A percentile compares a stretch with the other conserved stretches of the same genome.
Evolutionary conservation across 1,284 basidiomycete genomes (phyloP).

Genomic region (Coriolopsis trogii): DNA sequence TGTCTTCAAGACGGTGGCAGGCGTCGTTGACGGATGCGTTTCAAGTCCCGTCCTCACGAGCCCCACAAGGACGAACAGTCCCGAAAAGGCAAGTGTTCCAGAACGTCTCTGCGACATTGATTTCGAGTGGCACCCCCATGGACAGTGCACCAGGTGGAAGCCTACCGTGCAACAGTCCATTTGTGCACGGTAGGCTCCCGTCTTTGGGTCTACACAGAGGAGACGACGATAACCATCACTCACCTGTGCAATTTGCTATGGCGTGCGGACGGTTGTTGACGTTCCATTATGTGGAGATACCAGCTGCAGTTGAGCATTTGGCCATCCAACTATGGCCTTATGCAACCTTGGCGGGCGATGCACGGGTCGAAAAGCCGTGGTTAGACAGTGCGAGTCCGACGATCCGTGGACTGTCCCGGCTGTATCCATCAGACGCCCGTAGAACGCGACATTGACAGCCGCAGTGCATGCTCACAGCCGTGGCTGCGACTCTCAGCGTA

Average conservation of each 20-base stretch:
- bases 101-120: neutral
- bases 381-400: no score
- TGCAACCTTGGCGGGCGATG: no score
- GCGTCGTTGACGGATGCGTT: neutral
- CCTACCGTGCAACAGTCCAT: neutral
- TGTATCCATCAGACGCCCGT: no score
- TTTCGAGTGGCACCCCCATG: neutral
- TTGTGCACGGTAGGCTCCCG: neutral
- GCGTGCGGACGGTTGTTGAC: neutral
- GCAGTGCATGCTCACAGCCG: no score
- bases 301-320: neutral
- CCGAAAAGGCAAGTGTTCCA: conserved; percentile 18
- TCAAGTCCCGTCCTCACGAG: neutral
- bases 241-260: neutral
- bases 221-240: neutral
- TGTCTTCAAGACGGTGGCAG: neutral
- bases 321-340: no score
- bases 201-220: neutral
- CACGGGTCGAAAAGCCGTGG: no score
- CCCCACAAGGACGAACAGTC: neutral
- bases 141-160: neutral
- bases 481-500: no score
- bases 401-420: no score
- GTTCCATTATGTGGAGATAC: neutral
- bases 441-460: no score